These are phyloP conservation scores for Boletus subcaerulescens DNA, from an alignment of 768 basidiomycete species.

Conservation along the genomic window DNA sequence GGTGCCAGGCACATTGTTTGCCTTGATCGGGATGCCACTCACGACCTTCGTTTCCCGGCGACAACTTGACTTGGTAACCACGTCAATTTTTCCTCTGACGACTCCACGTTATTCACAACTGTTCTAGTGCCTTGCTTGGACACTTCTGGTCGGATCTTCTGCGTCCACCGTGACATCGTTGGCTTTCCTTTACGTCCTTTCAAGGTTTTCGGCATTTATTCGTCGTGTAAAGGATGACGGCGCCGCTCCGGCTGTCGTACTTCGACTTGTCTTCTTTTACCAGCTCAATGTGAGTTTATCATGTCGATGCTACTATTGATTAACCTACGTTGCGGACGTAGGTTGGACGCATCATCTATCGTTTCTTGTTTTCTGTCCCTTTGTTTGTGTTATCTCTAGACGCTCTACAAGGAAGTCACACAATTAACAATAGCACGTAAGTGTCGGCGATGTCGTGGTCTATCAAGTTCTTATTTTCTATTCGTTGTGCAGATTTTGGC, in stretches of 20 bases:
- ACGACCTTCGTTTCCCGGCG: slow-evolving; percentile 59
- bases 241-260: slow-evolving; percentile 70
- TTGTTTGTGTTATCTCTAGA: slow-evolving; percentile 66
- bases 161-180: slow-evolving; percentile 67
- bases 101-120: slow-evolving; percentile 8
- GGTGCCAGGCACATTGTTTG: slow-evolving; percentile 54
- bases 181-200: slow-evolving; percentile 68
- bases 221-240: slow-evolving; percentile 68
- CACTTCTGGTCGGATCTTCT: slow-evolving; percentile 68
- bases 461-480: background rate
- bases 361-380: slow-evolving; percentile 71
- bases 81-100: background rate
- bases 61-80: slow-evolving; percentile 53
- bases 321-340: slow-evolving; percentile 23
- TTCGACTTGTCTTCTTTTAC: slow-evolving; percentile 71
- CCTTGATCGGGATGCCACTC: slow-evolving; percentile 70
- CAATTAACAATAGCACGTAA: slow-evolving; percentile 54
- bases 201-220: slow-evolving; percentile 69
- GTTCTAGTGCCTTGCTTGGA: slow-evolving; percentile 65
- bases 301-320: background rate
- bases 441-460: slow-evolving; percentile 28
- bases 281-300: slow-evolving; percentile 64
- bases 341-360: slow-evolving; percentile 70
- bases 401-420: slow-evolving; percentile 49
- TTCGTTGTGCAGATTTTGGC: slow-evolving; percentile 47